These are phyloP conservation scores for Microbotryomycetes sp. DNA, from an alignment of 1,284 basidiomycete genomes.

Conservation along the genomic window DNA sequence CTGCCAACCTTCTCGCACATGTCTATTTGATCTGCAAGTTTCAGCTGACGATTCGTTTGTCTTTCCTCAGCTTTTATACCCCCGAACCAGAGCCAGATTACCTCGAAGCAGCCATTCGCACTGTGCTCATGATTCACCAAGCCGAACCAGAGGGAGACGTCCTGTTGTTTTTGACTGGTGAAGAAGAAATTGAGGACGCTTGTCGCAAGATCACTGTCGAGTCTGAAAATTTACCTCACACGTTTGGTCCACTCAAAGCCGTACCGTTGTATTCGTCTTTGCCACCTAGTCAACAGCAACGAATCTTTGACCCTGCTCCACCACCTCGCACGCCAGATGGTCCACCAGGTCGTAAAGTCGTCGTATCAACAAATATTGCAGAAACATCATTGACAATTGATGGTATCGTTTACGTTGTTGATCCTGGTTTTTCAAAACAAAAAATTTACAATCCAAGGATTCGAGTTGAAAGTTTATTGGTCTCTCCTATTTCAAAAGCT, in stretches of 20 bases:
- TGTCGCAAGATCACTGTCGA: constrained; percentile 89
- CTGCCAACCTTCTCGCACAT: not conserved
- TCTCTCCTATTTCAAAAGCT: constrained; percentile 93
- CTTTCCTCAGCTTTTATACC: constrained; percentile 63
- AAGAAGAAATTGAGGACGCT: constrained; percentile 97
- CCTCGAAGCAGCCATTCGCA: constrained; percentile 92
- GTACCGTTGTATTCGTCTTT: constrained; percentile 91
- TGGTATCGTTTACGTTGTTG: constrained; percentile 97
- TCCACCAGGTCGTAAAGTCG: constrained; percentile 84
- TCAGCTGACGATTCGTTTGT: not conserved
- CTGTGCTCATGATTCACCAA: constrained; percentile 95
- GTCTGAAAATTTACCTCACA: constrained; percentile 68
- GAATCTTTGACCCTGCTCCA: constrained; percentile 87
- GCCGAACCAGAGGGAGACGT: constrained; percentile 92
- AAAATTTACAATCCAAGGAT: constrained; percentile 97
- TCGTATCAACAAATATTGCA: constrained; percentile 95
- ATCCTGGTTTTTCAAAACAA: constrained; percentile 95
- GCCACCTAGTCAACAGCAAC: constrained; percentile 86
- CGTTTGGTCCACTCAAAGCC: constrained; percentile 75
- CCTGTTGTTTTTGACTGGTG: constrained; percentile 90
- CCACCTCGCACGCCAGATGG: constrained; percentile 56
- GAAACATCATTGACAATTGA: constrained; percentile 98
- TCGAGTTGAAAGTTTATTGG: constrained; percentile 87
- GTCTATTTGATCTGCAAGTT: not conserved
- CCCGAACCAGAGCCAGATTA: constrained; percentile 95